Evolutionary conservation across 2,329 filamentous ascomycete species (phyloP).

Genomic region (Colletotrichum sp.): DNA sequence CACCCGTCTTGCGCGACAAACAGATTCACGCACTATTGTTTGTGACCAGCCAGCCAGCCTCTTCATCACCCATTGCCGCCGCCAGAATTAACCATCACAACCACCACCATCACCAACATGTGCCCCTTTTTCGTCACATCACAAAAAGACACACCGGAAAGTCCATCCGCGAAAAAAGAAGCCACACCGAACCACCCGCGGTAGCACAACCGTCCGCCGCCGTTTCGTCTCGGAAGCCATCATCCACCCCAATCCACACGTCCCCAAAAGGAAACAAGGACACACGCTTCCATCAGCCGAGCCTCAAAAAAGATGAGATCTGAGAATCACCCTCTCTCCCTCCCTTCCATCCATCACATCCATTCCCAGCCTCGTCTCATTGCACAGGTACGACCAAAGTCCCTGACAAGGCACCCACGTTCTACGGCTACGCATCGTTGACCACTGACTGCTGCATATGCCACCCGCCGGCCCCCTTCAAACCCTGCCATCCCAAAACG

Average conservation of each 20-base stretch:
- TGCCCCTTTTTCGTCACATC: neutral
- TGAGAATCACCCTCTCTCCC: neutral
- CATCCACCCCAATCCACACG: neutral
- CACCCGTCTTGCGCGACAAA: neutral
- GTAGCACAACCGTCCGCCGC: neutral
- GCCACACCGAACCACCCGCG: neutral
- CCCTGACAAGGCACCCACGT: neutral
- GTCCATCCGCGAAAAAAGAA: neutral
- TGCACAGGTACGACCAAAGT: neutral
- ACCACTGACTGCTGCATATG: neutral
- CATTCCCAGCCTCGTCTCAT: neutral
- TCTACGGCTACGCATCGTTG: neutral
- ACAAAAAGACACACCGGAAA: neutral
- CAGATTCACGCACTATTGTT: neutral
- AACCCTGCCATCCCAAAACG: neutral
- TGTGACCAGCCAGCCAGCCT: neutral
- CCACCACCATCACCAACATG: neutral
- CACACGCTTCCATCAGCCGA: neutral
- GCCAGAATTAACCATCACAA: neutral
- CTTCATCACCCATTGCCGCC: no score
- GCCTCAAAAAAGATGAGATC: neutral
- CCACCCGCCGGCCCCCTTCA: neutral
- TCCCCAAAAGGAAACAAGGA: neutral
- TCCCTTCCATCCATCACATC: neutral
- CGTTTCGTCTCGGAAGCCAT: constrained; percentile 8